Evolutionary conservation across 2,329 filamentous ascomycete genomes (phyloP).

Genomic region (Botryosphaeria dothidea): DNA sequence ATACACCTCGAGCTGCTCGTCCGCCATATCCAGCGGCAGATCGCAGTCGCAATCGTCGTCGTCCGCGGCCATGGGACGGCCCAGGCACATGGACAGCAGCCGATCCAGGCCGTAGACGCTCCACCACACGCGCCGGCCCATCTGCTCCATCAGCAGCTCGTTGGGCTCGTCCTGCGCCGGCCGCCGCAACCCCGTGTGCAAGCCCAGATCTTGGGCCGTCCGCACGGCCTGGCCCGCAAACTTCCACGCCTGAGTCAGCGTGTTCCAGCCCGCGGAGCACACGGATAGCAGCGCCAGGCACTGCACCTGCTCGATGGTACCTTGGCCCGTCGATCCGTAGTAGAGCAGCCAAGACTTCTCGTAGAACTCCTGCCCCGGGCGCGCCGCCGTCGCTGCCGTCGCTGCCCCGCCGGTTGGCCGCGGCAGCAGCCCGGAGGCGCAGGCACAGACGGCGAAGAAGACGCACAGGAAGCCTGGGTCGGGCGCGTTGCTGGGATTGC

Average conservation of each 20-base stretch:
- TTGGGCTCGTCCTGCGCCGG: background rate
- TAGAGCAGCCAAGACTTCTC: slow-evolving; percentile 1
- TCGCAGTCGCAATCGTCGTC: slow-evolving; percentile 3
- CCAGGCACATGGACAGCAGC: slow-evolving; percentile 11
- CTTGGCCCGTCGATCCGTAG: background rate
- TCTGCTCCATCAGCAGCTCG: background rate
- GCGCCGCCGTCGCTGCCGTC: background rate
- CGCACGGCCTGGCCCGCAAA: slow-evolving; percentile 6
- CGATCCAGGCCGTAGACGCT: slow-evolving; percentile 7
- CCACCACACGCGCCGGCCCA: background rate
- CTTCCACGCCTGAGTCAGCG: slow-evolving; percentile 6
- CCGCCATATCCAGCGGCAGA: background rate
- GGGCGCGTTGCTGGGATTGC: background rate
- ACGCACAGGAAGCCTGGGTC: background rate
- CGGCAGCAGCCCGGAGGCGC: background rate
- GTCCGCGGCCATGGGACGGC: background rate
- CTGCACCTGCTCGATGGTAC: slow-evolving; percentile 5
- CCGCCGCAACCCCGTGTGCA: background rate
- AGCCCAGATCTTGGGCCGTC: background rate
- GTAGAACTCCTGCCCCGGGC: background rate
- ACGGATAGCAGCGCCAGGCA: slow-evolving; percentile 7
- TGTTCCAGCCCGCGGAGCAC: slow-evolving; percentile 3
- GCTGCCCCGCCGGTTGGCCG: background rate
- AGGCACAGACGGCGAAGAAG: slow-evolving; percentile 1
- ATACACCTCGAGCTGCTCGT: background rate